Conservation (phyloP, 2,329 filamentous ascomycete species). For the Arthrobotrys conoides region DNA sequence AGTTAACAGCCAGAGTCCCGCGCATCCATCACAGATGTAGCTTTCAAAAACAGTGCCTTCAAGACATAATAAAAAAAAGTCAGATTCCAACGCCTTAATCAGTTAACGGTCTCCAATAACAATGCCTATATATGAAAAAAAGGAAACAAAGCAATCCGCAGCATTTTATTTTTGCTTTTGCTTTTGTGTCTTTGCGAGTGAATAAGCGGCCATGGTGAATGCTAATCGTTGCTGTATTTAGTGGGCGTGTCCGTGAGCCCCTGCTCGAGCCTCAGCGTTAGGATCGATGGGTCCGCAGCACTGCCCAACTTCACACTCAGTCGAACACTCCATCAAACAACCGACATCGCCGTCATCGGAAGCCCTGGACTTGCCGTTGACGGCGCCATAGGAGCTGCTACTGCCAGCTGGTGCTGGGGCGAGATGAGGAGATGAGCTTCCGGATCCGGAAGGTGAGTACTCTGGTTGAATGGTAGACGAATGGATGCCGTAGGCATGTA, state of each 20-base stretch:
- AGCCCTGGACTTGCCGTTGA: constrained; percentile 64
- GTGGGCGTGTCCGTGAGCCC: constrained; percentile 59
- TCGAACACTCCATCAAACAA: constrained; percentile 69
- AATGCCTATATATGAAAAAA: not conserved
- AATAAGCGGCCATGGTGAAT: not conserved
- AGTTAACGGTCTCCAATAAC: not conserved
- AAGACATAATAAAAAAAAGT: constrained; percentile 5
- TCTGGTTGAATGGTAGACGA: constrained; percentile 98
- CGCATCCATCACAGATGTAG: constrained; percentile 19
- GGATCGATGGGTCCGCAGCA: constrained; percentile 66
- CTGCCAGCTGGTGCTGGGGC: constrained; percentile 66
- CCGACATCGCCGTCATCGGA: constrained; percentile 65
- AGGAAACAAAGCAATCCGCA: constrained; percentile 11
- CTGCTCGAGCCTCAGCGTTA: constrained; percentile 50
- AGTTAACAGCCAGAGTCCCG: not conserved
- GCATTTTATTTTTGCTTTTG: not conserved
- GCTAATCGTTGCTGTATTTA: not conserved
- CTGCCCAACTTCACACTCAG: constrained; percentile 68
- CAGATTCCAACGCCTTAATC: constrained; percentile 21
- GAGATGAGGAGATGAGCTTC: constrained; percentile 62
- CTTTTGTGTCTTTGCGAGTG: not conserved
- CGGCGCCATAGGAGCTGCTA: constrained; percentile 62
- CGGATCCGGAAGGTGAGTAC: constrained; percentile 69
- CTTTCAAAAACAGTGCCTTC: constrained; percentile 12
- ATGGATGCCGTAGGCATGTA: constrained; percentile 96